Percentiles rank a stretch among this genome's conserved stretches.
These are phyloP conservation scores for Bauhinia variegata DNA, from an alignment of 306 rosid genomes.

Conservation along the genomic window DNA sequence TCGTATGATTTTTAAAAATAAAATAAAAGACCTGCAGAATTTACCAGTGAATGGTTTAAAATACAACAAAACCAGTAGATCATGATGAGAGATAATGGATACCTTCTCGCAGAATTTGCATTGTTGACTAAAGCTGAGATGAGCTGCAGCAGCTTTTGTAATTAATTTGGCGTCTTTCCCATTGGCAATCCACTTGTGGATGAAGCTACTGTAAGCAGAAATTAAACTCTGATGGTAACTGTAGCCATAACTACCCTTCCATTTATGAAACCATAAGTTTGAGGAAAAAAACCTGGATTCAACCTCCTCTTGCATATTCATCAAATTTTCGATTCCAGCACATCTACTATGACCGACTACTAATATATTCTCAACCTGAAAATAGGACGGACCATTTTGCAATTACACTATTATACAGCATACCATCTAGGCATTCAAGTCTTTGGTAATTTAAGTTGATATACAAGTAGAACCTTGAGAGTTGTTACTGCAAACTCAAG, in stretches of 20 bases:
- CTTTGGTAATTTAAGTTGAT: not conserved
- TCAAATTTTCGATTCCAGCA: slow-evolving; percentile 84
- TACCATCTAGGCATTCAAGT: not conserved
- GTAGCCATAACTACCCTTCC: not conserved
- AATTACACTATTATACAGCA: slow-evolving; percentile 5
- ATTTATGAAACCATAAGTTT: slow-evolving; percentile 2
- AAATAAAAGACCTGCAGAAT: not conserved
- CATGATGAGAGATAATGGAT: slow-evolving; percentile 10
- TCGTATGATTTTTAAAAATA: no score
- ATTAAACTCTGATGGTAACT: slow-evolving; percentile 1
- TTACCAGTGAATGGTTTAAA: not conserved
- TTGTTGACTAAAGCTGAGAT: slow-evolving; percentile 75
- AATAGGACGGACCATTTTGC: slow-evolving; percentile 24
- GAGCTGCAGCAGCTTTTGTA: slow-evolving; percentile 58
- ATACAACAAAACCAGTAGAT: not conserved
- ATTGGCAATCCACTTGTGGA: slow-evolving; percentile 66
- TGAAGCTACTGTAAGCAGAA: slow-evolving; percentile 57
- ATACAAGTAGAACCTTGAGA: slow-evolving; percentile 52
- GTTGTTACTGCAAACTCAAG: slow-evolving; percentile 86
- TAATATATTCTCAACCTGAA: slow-evolving; percentile 80
- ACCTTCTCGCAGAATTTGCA: slow-evolving; percentile 94
- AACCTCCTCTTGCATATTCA: slow-evolving; percentile 68
- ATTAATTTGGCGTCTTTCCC: slow-evolving; percentile 71
- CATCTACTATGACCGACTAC: slow-evolving; percentile 91
- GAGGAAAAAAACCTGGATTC: slow-evolving; percentile 55